Evolutionary conservation across 768 basidiomycete genomes (phyloP).

Genomic region (Holtermannia corniformis): DNA sequence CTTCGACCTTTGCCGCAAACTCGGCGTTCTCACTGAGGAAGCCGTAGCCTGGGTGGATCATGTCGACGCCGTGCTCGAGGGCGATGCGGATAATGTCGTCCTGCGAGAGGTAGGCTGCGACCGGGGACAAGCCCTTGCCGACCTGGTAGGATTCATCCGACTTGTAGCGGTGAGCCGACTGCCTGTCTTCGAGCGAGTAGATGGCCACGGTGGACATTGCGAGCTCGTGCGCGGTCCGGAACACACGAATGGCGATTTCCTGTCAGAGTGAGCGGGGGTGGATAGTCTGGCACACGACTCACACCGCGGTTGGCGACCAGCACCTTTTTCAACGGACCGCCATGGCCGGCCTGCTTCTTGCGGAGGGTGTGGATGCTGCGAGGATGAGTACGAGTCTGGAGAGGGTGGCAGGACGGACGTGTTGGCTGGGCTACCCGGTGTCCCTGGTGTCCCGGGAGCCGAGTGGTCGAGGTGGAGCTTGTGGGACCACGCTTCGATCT

Average conservation of each 20-base stretch:
- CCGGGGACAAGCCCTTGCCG: slow-evolving; percentile 89
- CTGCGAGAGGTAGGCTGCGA: slow-evolving; percentile 92
- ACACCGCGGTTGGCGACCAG: slow-evolving; percentile 44
- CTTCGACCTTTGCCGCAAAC: slow-evolving; percentile 96
- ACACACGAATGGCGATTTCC: slow-evolving; percentile 99
- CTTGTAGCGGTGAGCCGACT: slow-evolving; percentile 97
- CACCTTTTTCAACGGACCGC: slow-evolving; percentile 42
- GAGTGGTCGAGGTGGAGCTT: slow-evolving; percentile 27
- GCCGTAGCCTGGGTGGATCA: slow-evolving; percentile 99
- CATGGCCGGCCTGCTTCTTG: slow-evolving; percentile 40
- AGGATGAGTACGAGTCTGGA: not conserved
- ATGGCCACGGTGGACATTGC: slow-evolving; percentile 99
- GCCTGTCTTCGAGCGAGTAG: slow-evolving; percentile 92
- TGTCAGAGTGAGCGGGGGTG: slow-evolving; percentile 29
- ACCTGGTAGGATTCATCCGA: slow-evolving; percentile 98
- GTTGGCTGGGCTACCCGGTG: slow-evolving; percentile 3
- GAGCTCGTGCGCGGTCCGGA: slow-evolving; percentile 94
- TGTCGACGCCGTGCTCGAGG: slow-evolving; percentile 97
- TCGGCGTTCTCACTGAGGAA: slow-evolving; percentile 95
- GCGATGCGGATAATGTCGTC: slow-evolving; percentile 94
- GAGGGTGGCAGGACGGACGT: not conserved
- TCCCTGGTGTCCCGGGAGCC: slow-evolving; percentile 19
- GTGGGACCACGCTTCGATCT: slow-evolving; percentile 32
- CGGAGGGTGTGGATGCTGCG: slow-evolving; percentile 34
- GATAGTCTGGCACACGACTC: not conserved